Base-by-base conservation (phyloP, 306 rosid genomes). In the Prunus mume region DNA sequence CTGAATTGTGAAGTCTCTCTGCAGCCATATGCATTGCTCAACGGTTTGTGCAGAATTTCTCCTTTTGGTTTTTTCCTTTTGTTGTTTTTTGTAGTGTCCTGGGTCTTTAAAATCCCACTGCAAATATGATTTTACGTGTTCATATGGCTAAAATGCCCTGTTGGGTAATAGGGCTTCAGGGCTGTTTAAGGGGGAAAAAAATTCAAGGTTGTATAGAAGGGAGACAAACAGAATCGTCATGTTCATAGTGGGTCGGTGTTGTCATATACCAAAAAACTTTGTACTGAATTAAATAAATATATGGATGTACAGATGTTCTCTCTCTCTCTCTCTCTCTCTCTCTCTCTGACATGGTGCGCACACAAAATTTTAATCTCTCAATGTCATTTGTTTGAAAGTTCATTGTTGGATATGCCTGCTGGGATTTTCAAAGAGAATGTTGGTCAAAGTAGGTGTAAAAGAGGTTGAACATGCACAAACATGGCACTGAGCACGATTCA, bases 11-110 rank as follows among this genome's bases (percentile, higher is more conserved):
- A 76, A 78, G 86, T 73, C 86, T 86, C 84, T 80, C 85, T 79
- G 76, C 77, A 73, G 89, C 80, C 66, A 78, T 87, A 82, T 80
- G 92, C 85, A 43, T 76, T 71, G 11, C 77, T 54, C 72, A 54
- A 78, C 84, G 65, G 72, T 73, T 61, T 87, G 91, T 84, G 91
- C 89, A 87, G 86, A 73, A 79, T 83, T 68, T 84, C 77, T 77
- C 78, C 79, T 20, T 83, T 68, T 75, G 83, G 69, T 74, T 86
- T 82, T 73, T 32, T 67, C 54, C 30, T 49, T 46, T 72, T 61
- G 11, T 58, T 54, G 64, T 54, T 68, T n/a, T 75, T 43, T 61
- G 61, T 86, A 38, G 24, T 69, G 57, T 82, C 72, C 38, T 46
- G 83, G 89, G 86, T 68, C 70, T 73, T 79, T 66, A 43, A 58